Base-by-base conservation (phyloP, 2,329 filamentous ascomycete species). In the Cercospora citrullina region DNA sequence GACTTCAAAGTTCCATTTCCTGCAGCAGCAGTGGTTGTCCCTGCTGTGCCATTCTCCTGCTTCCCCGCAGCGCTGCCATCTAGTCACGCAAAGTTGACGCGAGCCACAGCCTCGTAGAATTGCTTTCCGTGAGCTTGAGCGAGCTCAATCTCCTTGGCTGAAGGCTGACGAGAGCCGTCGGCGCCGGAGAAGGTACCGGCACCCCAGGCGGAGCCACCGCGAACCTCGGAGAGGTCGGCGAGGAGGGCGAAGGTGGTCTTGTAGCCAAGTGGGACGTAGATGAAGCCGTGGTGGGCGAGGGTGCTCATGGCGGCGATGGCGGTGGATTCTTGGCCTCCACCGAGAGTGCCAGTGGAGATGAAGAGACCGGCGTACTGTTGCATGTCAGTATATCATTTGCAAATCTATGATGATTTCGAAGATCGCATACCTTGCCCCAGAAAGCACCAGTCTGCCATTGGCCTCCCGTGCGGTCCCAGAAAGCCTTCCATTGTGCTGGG, bases 191-290 rank as follows among this genome's bases (percentile, higher is more conserved):
- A 96, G 72, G 94, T 97, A 78, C 95, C 95, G 36, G 94, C 94
- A 76, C 94, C 95, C 95, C 95, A 99, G 45, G 95, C 86, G 69
- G 87, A 89, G 70, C 95, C 95, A 77, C 95, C 95, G 79, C 91
- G 92, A 71, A 95, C 86, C 85, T 97, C 93, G 31, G 78, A 78
- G 39, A 97, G 80, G 82, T 94, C 90, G 72, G 89, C 79, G 72
- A 97, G 82, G 71, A 88, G 82, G 68, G 78, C 79, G 78, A 97
- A 97, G 60, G 88, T 83, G 76, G 90, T 91, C 82, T 91, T 90
- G 86, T 96, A 98, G 65, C 95, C 95, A 64, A 98, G 86, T 60
- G 95, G 95, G n/a, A 98, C 93, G 80, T 91, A 98, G 85, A 95
- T 90, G 83, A 98, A 91, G 77, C 95, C 95, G 85, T 98, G 95